These are phyloP conservation scores for Yarrowia hollandica DNA, from an alignment of 805 yeast species.

Conservation along the genomic window DNA sequence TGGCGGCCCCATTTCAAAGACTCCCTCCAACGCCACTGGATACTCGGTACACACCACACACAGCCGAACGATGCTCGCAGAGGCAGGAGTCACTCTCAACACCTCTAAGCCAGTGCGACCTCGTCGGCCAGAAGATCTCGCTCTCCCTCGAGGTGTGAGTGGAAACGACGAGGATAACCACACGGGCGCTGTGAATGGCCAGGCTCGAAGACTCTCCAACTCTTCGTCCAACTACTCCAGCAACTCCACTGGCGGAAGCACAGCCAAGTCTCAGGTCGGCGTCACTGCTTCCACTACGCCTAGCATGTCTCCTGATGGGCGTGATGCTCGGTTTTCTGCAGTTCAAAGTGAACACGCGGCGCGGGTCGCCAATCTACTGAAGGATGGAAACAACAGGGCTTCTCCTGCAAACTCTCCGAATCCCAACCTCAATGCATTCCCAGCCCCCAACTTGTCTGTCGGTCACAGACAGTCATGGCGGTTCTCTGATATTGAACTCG, in stretches of 20 bases:
- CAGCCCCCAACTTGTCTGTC: slow-evolving; percentile 2
- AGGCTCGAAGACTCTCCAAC: neutral
- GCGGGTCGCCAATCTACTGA: slow-evolving; percentile 20
- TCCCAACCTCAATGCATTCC: slow-evolving; percentile 2
- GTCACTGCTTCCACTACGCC: slow-evolving; percentile 21
- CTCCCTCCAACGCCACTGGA: slow-evolving; percentile 4
- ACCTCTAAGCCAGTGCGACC: slow-evolving; percentile 26
- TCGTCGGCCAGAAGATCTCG: slow-evolving; percentile 2
- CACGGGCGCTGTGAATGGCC: neutral
- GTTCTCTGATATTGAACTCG: slow-evolving; percentile 14
- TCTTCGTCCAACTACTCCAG: slow-evolving; percentile 25
- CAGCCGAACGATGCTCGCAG: slow-evolving; percentile 5
- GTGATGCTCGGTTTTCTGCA: slow-evolving; percentile 1
- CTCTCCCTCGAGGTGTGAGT: neutral
- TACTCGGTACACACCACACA: slow-evolving; percentile 9
- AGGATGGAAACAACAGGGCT: slow-evolving; percentile 1
- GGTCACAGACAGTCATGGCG: slow-evolving; percentile 1
- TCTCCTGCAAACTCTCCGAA: slow-evolving; percentile 15
- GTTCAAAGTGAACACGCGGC: slow-evolving; percentile 22
- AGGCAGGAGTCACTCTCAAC: slow-evolving; percentile 1
- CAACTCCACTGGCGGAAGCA: slow-evolving; percentile 14
- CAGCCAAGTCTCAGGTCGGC: slow-evolving; percentile 14
- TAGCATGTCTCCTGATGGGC: slow-evolving; percentile 22
- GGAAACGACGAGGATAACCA: neutral
- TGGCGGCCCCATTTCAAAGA: slow-evolving; percentile 7